These are phyloP conservation scores for Xylariaceae sp. DNA, from an alignment of 2,329 filamentous ascomycete genomes.

Conservation along the genomic window DNA sequence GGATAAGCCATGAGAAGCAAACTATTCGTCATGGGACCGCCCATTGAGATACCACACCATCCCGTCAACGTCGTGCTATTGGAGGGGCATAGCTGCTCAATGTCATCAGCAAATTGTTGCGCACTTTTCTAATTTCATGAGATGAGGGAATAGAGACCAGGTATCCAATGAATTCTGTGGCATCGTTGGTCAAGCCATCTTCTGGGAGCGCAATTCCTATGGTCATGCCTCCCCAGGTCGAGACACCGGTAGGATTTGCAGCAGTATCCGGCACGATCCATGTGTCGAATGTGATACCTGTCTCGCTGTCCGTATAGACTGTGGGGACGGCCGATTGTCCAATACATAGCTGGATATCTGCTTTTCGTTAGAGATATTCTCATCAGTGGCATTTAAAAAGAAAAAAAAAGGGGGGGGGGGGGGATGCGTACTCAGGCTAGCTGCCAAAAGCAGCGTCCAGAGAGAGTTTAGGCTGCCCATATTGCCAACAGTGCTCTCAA, in stretches of 20 bases:
- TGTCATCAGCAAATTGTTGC: slow-evolving; percentile 6
- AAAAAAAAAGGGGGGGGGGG: too few species aligned
- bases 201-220: slow-evolving; percentile 51
- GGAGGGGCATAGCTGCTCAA: slow-evolving; percentile 40
- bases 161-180: slow-evolving; percentile 54
- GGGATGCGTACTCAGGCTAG: slow-evolving; percentile 19
- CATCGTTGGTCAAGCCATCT: slow-evolving; percentile 41
- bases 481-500: slow-evolving; percentile 9
- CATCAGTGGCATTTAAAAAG: background rate
- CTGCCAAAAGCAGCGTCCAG: slow-evolving; percentile 24
- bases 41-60: slow-evolving; percentile 54
- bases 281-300: slow-evolving; percentile 50
- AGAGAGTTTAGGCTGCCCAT: slow-evolving; percentile 25
- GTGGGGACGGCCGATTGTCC: slow-evolving; percentile 25
- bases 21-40: slow-evolving; percentile 51
- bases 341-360: slow-evolving; percentile 25
- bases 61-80: slow-evolving; percentile 43
- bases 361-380: slow-evolving; percentile 16
- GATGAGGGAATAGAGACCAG: slow-evolving; percentile 37
- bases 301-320: slow-evolving; percentile 41
- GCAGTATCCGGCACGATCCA: slow-evolving; percentile 36
- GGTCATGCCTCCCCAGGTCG: slow-evolving; percentile 41
- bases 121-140: background rate
- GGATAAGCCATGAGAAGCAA: slow-evolving; percentile 56
- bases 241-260: slow-evolving; percentile 26